These are phyloP conservation scores for Termitomyces sp. DNA, from an alignment of 768 basidiomycete species.

Conservation along the genomic window DNA sequence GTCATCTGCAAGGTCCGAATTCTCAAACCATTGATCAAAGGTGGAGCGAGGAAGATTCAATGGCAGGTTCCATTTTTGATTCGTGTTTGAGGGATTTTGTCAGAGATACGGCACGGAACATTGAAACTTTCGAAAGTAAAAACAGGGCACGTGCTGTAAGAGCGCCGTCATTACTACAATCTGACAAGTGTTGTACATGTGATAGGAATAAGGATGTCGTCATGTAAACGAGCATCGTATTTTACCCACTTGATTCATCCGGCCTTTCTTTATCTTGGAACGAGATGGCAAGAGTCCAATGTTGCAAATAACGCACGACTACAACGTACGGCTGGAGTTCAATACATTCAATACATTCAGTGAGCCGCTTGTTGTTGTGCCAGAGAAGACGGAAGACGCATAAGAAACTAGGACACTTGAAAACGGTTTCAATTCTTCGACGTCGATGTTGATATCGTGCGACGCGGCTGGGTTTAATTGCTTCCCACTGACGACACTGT, in stretches of 20 bases:
- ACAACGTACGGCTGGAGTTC: not conserved
- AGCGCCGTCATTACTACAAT: slow-evolving; percentile 58
- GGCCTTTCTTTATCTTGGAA: slow-evolving; percentile 57
- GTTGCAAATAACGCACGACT: slow-evolving; percentile 10
- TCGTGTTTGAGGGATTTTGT: not conserved
- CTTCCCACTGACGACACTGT: not conserved
- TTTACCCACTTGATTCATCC: slow-evolving; percentile 48
- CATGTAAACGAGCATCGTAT: not conserved
- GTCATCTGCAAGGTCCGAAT: not conserved
- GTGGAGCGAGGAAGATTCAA: not conserved
- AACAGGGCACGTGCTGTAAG: not conserved
- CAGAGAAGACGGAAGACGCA: not conserved
- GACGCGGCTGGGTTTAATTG: not conserved
- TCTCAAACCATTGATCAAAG: not conserved
- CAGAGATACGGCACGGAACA: not conserved
- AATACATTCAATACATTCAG: too few species aligned
- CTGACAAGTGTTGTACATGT: slow-evolving; percentile 31
- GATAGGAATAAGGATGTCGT: not conserved
- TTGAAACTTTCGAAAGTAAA: not conserved
- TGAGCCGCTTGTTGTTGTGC: not conserved
- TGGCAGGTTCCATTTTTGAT: not conserved
- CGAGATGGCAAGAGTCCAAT: slow-evolving; percentile 7
- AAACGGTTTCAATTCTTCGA: not conserved
- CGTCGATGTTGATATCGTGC: not conserved
- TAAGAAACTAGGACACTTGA: not conserved